Evolutionary conservation across 176 grass and related monocot species (phyloP).

Genomic region (Phoenix dactylifera): DNA sequence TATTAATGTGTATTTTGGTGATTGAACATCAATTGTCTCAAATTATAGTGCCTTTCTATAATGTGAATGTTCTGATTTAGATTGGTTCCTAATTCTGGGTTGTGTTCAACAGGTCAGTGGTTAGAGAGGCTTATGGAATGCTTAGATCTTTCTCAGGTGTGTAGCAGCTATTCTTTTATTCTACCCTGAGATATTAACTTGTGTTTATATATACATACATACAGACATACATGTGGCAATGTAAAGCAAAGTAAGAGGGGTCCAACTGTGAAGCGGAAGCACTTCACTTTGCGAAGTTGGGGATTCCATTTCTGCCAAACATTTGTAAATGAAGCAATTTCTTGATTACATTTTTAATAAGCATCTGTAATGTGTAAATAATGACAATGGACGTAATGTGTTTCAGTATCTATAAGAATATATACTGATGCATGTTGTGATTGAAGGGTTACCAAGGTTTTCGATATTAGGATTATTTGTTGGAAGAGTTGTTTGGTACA

Average conservation of each 20-base stretch:
- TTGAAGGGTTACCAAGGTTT: no score
- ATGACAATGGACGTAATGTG: not conserved
- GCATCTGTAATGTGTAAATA: slow-evolving; percentile 44
- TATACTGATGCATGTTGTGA: no score
- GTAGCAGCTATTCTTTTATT: slow-evolving; percentile 66
- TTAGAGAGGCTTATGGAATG: slow-evolving; percentile 31
- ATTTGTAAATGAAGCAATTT: slow-evolving; percentile 51
- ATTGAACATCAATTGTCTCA: slow-evolving; percentile 6
- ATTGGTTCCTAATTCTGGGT: slow-evolving; percentile 6
- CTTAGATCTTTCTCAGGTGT: slow-evolving; percentile 28
- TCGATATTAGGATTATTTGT: no score
- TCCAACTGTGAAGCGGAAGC: slow-evolving; percentile 27
- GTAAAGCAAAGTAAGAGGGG: slow-evolving; percentile 35
- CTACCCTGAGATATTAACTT: slow-evolving; percentile 35
- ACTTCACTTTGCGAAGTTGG: slow-evolving; percentile 30
- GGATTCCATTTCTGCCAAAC: slow-evolving; percentile 32
- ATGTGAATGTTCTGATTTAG: not conserved
- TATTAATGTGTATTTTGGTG: not conserved
- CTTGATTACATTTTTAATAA: slow-evolving; percentile 49
- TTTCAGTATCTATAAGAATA: no score
- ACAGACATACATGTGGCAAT: slow-evolving; percentile 35
- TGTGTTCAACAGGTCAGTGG: slow-evolving; percentile 30
- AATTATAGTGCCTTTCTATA: not conserved
- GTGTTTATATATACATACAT: slow-evolving; percentile 22
- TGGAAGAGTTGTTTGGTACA: no score